A percentile compares a stretch with the other conserved stretches of the same genome.
These are phyloP conservation scores for Yamadazyma triangularis DNA, from an alignment of 1,139 yeast genomes.

Conservation along the genomic window DNA sequence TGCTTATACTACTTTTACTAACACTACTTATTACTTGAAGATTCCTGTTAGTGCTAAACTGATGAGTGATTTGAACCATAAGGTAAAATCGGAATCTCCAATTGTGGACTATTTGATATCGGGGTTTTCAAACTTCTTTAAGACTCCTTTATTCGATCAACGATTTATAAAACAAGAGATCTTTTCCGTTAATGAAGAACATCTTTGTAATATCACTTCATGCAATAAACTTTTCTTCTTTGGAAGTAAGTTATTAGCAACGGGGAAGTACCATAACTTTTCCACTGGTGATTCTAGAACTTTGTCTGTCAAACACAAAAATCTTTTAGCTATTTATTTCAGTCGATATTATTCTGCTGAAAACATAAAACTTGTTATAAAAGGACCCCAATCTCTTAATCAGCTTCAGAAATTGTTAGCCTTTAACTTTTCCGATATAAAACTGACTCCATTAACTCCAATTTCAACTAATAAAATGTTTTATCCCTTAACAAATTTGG, in stretches of 20 bases:
- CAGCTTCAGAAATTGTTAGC: slow-evolving; percentile 48
- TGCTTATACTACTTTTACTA: slow-evolving; percentile 66
- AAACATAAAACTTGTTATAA: slow-evolving; percentile 52
- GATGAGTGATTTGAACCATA: slow-evolving; percentile 2
- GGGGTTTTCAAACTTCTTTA: slow-evolving; percentile 51
- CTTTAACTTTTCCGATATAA: slow-evolving; percentile 31
- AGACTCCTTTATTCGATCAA: slow-evolving; percentile 45
- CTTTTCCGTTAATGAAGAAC: slow-evolving; percentile 61
- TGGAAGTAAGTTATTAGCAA: slow-evolving; percentile 44
- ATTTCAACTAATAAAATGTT: too few species aligned
- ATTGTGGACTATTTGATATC: slow-evolving; percentile 41
- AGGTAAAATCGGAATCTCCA: slow-evolving; percentile 17
- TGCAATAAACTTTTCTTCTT: slow-evolving; percentile 50
- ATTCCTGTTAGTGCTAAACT: slow-evolving; percentile 36
- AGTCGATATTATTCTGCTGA: slow-evolving; percentile 23
- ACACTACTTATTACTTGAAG: slow-evolving; percentile 58
- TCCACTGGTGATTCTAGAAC: slow-evolving; percentile 43
- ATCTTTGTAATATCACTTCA: slow-evolving; percentile 42
- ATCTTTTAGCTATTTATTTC: slow-evolving; percentile 23
- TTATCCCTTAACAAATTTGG: not conserved
- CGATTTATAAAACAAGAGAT: slow-evolving; percentile 45
- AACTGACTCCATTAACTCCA: too few species aligned
- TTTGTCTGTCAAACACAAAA: slow-evolving; percentile 19
- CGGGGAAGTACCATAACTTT: slow-evolving; percentile 43
- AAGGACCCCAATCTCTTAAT: slow-evolving; percentile 62